Evolutionary conservation across 177 flowering plant species (phyloP).

Genomic region (Telopea speciosissima): DNA sequence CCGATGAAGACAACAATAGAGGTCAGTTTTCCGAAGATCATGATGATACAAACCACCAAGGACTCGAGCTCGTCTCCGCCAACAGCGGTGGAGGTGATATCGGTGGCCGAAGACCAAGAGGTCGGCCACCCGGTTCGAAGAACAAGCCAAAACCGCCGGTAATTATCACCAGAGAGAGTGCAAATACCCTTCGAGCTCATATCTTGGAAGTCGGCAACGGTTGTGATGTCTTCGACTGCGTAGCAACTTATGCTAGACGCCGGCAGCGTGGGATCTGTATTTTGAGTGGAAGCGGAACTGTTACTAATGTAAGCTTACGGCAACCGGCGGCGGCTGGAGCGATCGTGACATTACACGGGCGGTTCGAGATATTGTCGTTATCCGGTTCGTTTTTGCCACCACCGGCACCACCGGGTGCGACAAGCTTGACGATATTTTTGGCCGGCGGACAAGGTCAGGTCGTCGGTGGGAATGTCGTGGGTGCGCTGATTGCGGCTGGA

Average conservation of each 20-base stretch:
- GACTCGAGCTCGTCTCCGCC: conserved; percentile 28
- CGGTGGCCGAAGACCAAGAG: conserved; percentile 55
- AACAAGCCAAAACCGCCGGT: conserved; percentile 86
- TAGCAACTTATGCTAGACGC: conserved; percentile 57
- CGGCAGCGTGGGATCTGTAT: conserved; percentile 77
- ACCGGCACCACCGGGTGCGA: conserved; percentile 81
- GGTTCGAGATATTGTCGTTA: conserved; percentile 70
- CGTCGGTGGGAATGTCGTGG: conserved; percentile 76
- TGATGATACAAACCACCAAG: conserved; percentile 24
- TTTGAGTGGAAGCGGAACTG: conserved; percentile 66
- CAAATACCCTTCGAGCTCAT: conserved; percentile 79
- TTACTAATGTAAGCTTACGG: conserved; percentile 65
- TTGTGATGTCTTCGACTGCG: conserved; percentile 64
- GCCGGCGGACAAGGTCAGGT: conserved; percentile 87
- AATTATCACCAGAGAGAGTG: conserved; percentile 73
- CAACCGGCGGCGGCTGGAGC: conserved; percentile 70
- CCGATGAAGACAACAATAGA: conserved; percentile 27
- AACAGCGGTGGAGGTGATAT: conserved; percentile 38
- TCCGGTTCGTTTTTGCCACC: conserved; percentile 81
- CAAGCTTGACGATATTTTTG: conserved; percentile 56
- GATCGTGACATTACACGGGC: conserved; percentile 57
- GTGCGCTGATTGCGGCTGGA: conserved; percentile 65
- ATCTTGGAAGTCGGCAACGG: conserved; percentile 67
- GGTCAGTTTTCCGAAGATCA: conserved; percentile 15
- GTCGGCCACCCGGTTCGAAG: conserved; percentile 77